Evolutionary conservation across 768 basidiomycete genomes (phyloP).

Genomic region (Tylopilus vinaceipallidus): DNA sequence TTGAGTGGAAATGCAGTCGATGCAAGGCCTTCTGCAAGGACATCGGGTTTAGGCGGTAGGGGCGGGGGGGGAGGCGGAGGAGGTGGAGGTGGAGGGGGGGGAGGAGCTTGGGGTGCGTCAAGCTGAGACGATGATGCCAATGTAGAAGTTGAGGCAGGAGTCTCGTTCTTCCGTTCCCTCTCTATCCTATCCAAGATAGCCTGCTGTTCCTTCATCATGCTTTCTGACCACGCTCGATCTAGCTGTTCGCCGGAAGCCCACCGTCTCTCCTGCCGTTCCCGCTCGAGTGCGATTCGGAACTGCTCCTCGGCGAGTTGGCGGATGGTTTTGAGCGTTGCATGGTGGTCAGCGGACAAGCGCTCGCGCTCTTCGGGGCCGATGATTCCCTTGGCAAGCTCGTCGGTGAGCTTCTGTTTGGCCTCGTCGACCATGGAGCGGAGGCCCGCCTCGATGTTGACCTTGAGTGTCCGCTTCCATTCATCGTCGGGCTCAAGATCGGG

Average conservation of each 20-base stretch:
- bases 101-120: not conserved
- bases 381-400: constrained; percentile 46
- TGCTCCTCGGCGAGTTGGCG: constrained; percentile 45
- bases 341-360: constrained; percentile 39
- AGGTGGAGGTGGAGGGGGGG: not conserved
- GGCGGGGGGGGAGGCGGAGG: not conserved
- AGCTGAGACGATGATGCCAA: constrained; percentile 5
- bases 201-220: constrained; percentile 37
- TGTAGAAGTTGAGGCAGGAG: not conserved
- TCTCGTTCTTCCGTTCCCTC: constrained; percentile 32
- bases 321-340: constrained; percentile 42
- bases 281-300: constrained; percentile 42
- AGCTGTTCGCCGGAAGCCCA: constrained; percentile 43
- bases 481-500: constrained; percentile 49
- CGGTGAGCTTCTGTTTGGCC: constrained; percentile 56
- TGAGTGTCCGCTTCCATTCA: constrained; percentile 49
- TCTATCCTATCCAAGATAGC: constrained; percentile 51
- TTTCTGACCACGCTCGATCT: constrained; percentile 34
- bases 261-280: constrained; percentile 49
- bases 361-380: constrained; percentile 33
- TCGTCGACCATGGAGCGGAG: constrained; percentile 49
- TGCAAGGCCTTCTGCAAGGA: constrained; percentile 5
- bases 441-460: constrained; percentile 50
- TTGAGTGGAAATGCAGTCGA: constrained; percentile 7
- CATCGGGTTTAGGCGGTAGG: constrained; percentile 2